phyloP scores from a whole-genome alignment of 2,329 filamentous ascomycete genomes.

The Penicillium sp. region DNA sequence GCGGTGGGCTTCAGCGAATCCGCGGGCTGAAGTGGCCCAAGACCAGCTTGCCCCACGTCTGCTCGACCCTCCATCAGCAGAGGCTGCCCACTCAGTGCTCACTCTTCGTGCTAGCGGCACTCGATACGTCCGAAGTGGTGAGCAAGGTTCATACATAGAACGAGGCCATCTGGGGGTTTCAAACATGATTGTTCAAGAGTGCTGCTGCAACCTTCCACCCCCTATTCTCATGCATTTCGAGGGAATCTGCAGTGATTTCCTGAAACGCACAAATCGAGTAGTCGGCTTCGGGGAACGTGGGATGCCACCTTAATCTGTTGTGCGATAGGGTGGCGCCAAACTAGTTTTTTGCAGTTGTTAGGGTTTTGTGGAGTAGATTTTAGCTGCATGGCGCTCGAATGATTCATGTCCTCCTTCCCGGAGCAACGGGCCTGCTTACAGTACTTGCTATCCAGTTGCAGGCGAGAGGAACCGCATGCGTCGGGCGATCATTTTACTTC shows the following conservation, averaged over 20 bases:
- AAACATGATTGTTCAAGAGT: not conserved
- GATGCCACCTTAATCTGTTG: constrained; percentile 8
- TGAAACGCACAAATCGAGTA: constrained; percentile 9
- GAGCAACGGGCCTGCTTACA: not conserved
- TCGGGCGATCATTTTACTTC: not conserved
- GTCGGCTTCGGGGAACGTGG: constrained; percentile 15
- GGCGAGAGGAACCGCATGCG: not conserved
- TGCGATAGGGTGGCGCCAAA: constrained; percentile 10
- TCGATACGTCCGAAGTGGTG: constrained; percentile 19
- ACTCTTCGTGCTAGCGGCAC: constrained; percentile 14
- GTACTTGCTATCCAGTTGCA: not conserved
- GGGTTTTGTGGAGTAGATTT: constrained; percentile 20
- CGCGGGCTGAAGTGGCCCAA: constrained; percentile 31
- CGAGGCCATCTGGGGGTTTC: constrained; percentile 9
- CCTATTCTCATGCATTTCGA: constrained; percentile 4
- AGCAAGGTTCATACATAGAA: constrained; percentile 7
- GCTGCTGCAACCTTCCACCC: constrained; percentile 8
- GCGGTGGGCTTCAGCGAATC: constrained; percentile 34
- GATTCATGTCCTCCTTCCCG: not conserved
- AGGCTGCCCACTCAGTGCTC: constrained; percentile 19
- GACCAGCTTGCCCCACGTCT: constrained; percentile 33
- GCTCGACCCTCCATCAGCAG: constrained; percentile 39
- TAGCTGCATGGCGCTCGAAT: constrained; percentile 14
- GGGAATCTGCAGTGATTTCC: not conserved
- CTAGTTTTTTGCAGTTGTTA: constrained; percentile 4